Evolutionary conservation across 305 asterid species (phyloP).

Genomic region (Solanum hybrid): DNA sequence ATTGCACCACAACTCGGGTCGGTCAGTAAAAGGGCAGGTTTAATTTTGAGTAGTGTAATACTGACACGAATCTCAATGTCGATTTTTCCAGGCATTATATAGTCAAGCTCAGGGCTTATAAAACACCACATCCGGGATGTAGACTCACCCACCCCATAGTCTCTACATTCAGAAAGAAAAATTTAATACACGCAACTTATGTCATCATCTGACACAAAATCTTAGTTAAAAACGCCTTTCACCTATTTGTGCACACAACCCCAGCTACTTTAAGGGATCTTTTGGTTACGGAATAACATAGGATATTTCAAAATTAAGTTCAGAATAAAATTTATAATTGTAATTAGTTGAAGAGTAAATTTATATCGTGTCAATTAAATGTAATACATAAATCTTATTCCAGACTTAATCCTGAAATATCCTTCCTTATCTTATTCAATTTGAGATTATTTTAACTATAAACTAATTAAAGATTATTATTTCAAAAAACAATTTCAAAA

Average conservation of each 20-base stretch:
- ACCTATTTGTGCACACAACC: background rate
- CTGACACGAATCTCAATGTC: background rate
- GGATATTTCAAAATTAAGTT: background rate
- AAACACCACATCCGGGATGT: background rate
- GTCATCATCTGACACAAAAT: background rate
- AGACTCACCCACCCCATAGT: background rate
- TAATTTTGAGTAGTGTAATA: background rate
- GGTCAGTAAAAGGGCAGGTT: background rate
- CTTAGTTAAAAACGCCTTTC: background rate
- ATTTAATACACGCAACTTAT: background rate
- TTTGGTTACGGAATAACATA: background rate
- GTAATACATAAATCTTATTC: too few species aligned
- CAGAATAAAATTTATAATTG: background rate
- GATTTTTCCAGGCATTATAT: background rate
- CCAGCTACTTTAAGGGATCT: background rate
- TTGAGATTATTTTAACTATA: background rate
- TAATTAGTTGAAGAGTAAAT: background rate
- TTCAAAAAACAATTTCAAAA: too few species aligned
- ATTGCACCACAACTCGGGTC: too few species aligned
- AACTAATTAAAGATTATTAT: background rate
- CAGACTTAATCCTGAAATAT: too few species aligned
- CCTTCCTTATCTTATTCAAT: too few species aligned
- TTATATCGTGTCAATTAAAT: background rate
- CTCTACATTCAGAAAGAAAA: background rate
- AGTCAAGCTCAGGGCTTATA: background rate